A percentile compares a stretch with the other conserved stretches of the same genome.
Evolutionary conservation across 345 rosid species (phyloP).

Genomic region (Citrus maxima): DNA sequence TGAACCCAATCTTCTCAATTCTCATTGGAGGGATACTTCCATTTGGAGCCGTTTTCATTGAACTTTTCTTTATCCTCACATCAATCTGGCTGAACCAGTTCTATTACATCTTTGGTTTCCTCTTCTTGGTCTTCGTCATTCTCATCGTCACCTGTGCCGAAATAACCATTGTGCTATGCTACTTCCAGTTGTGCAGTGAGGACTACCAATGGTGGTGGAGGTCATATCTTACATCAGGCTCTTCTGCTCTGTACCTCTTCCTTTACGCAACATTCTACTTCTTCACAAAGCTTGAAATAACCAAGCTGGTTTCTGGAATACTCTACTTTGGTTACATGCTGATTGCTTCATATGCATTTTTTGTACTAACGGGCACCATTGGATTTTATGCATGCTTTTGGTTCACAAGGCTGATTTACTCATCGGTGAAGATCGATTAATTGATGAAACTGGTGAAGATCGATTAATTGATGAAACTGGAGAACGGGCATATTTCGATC

Average conservation of each 20-base stretch:
- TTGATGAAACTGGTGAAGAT: constrained; percentile 44
- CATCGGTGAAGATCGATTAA: constrained; percentile 78
- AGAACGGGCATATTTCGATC: neutral
- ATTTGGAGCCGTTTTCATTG: constrained; percentile 80
- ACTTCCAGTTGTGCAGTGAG: constrained; percentile 82
- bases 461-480: constrained; percentile 30
- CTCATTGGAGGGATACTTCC: constrained; percentile 78
- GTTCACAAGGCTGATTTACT: constrained; percentile 84
- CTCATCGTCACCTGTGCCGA: constrained; percentile 72
- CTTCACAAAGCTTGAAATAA: constrained; percentile 83
- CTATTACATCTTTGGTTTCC: constrained; percentile 86
- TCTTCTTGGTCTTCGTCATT: constrained; percentile 66
- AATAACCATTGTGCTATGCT: constrained; percentile 73
- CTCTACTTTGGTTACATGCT: constrained; percentile 82
- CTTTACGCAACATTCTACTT: constrained; percentile 75
- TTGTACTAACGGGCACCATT: constrained; percentile 68
- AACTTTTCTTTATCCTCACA: constrained; percentile 83
- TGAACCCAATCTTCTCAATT: constrained; percentile 75
- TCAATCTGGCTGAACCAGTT: constrained; percentile 90
- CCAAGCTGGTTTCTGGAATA: constrained; percentile 59
- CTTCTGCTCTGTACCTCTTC: constrained; percentile 70
- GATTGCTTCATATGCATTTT: constrained; percentile 64
- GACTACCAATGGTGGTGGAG: constrained; percentile 95
- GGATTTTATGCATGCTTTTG: constrained; percentile 77
- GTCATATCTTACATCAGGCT: constrained; percentile 81